Evolutionary conservation across 1,139 yeast genomes (phyloP), one percentile per base, ranked within the genome.

Genomic region (Sugiyamaella grinbergsii): DNA sequence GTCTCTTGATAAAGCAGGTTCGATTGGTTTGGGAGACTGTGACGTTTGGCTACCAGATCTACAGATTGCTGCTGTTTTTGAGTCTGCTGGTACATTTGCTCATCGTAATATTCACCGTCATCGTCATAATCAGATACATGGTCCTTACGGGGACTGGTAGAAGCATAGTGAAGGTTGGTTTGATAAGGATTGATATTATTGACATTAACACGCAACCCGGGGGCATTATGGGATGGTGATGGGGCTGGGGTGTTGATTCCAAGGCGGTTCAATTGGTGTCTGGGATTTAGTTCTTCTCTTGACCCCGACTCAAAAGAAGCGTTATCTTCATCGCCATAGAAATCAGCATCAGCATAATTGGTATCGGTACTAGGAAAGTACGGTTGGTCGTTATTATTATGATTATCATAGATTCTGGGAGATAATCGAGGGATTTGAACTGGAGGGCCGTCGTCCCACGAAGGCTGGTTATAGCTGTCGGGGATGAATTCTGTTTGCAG

Each of bases 401-500:
- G 5, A 7, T n/a, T 19, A 32, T 42, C 40, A 20, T 23, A n/a
- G 24, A 6, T 22, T 13, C 20, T 18, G 8, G 56, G 56, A 11
- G 57, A 54, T 16, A 47, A 33, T 2, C 37, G 43, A 19, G 58
- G 58, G 29, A 55, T 33, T 7, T 48, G 49, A 4, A 49, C 54
- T 1, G 52, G 49, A n/a, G 29, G 40, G 18, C 44, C 55, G 11
- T 42, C 47, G 18, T 40, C 36, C 47, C 54, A 47, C 11, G 44
- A 29, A n/a, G 22, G 32, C 31, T 39, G 39, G 16, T 49, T 45
- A 23, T 42, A 42, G 20, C 26, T 15, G 15, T 51, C 58, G 4
- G 53, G 50, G 18, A 48, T 28, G 44, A 45, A 51, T 24, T 39
- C 33, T 8, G 44, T 22, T 16, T 28, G 44, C 13, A 10, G 44